A percentile compares a stretch with the other conserved stretches of the same genome.
phyloP scores from a whole-genome alignment of 2,329 filamentous ascomycete genomes.

The Coccinonectria pachysandricola region DNA sequence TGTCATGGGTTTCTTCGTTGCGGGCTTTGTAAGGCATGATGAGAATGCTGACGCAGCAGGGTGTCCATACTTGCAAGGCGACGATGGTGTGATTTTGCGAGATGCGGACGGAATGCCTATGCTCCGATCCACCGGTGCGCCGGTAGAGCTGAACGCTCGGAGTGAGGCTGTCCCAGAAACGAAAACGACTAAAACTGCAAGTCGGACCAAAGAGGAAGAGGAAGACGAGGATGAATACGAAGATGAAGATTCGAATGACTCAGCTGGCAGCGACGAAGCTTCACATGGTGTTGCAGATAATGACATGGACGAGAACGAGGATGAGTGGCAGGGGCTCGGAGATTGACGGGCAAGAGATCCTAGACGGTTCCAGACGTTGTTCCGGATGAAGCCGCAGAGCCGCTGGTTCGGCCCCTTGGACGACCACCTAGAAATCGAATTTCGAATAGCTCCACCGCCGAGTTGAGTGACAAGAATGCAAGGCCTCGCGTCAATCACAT shows the following conservation, averaged over 20 bases:
- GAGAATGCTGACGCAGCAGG: constrained; percentile 10
- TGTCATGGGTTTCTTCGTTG: constrained; percentile 93
- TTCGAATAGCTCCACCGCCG: too few relatives aligned
- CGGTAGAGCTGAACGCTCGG: constrained; percentile 15
- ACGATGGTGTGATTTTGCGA: constrained; percentile 40
- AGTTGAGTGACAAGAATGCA: too few relatives aligned
- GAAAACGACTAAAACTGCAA: too few relatives aligned
- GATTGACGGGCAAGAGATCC: constrained; percentile 13
- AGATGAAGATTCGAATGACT: constrained; percentile 4
- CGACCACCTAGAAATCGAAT: too few relatives aligned
- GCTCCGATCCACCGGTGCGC: constrained; percentile 24
- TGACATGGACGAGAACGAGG: constrained; percentile 7
- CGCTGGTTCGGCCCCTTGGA: too few relatives aligned
- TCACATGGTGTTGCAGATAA: constrained; percentile 6
- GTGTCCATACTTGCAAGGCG: constrained; percentile 43
- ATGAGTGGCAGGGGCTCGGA: constrained; percentile 17
- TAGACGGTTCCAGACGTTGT: too few relatives aligned
- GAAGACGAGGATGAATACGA: constrained; percentile 6
- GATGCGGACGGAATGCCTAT: constrained; percentile 30
- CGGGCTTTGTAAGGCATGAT: constrained; percentile 54
- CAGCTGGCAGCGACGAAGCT: constrained; percentile 1
- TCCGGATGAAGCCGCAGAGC: too few relatives aligned
- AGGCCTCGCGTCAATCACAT: too few relatives aligned
- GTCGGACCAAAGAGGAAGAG: constrained; percentile 13
- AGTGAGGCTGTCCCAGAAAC: constrained; percentile 9